Evolutionary conservation across 148 eudicot species (phyloP), one percentile per base, ranked within the genome.

Genomic region (Cornus suecica): DNA sequence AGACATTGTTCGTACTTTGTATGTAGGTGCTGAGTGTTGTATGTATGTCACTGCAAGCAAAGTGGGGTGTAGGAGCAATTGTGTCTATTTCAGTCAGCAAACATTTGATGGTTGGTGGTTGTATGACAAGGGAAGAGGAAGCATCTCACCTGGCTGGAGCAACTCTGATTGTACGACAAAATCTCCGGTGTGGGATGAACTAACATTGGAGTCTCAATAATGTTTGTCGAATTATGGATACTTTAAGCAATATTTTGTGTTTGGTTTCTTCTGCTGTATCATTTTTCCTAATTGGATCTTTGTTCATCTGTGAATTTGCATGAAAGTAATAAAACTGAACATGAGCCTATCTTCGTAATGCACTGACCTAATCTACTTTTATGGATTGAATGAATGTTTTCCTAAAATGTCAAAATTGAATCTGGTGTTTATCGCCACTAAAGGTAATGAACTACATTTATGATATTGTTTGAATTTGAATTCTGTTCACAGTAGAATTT

Each of bases 41-140:
- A 76, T 73, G 73, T 10, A 56, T 13, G 80, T 76, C 6, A 37
- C 25, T 69, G 76, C 82, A 51, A 79, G 82, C 51, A 25, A 73
- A 68, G 66, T 79, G 8, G 87, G 79, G 1, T 77, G 76, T 37
- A 75, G 63, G 30, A 65, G 56, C 0, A 78, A 80, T 30, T 78
- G 82, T 37, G 16, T 84, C 11, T 84, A 69, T 74, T 76, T 81
- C 16, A 76, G 69, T 11, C 70, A 60, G 26, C 48, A 8, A 15
- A 28, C 20, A 24, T 26, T 56, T 25, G 72, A 62, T 52, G 71
- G 66, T 25, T 84, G 84, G 87, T 74, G 74, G 77, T 26, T 66
- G 24, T 81, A 20, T 84, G 87, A 84, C 56, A 71, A 78, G 82
- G 70, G 69, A 71, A 67, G 18, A 2, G 73, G 63, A 22, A 13